Conservation (phyloP, 495 filamentous ascomycete genomes). For the Extremus antarcticus region DNA sequence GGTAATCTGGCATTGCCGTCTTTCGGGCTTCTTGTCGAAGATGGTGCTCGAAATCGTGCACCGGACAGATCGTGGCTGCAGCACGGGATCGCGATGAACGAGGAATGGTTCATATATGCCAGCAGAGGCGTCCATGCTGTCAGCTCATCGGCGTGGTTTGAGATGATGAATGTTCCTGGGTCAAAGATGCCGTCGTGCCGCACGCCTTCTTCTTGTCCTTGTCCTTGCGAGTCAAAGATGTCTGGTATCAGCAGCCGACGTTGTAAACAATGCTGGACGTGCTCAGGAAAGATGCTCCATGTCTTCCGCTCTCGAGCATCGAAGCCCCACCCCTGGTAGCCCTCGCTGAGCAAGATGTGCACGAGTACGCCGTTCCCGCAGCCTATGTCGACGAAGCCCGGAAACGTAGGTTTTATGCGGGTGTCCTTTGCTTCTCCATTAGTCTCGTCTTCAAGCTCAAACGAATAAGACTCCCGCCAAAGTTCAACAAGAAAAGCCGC, state of each 20-base stretch:
- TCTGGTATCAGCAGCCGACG: constrained; percentile 67
- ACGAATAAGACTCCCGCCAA: constrained; percentile 72
- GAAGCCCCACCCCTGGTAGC: constrained; percentile 79
- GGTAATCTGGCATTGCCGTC: not conserved
- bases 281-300: constrained; percentile 60
- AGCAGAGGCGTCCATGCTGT: constrained; percentile 92
- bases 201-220: constrained; percentile 23
- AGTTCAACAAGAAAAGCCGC: constrained; percentile 89
- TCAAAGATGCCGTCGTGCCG: constrained; percentile 54
- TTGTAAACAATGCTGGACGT: constrained; percentile 45
- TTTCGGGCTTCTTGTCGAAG: not conserved
- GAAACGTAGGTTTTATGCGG: constrained; percentile 39
- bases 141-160: constrained; percentile 92
- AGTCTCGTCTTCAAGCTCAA: constrained; percentile 7
- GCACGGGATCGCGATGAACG: constrained; percentile 88
- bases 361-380: constrained; percentile 95
- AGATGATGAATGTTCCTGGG: constrained; percentile 80
- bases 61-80: constrained; percentile 84
- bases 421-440: not conserved
- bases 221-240: constrained; percentile 29
- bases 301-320: constrained; percentile 75
- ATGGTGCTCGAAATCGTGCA: constrained; percentile 52
- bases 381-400: constrained; percentile 89
- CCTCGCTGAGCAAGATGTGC: constrained; percentile 69
- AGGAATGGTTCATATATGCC: constrained; percentile 58